Base-by-base conservation (phyloP, 176 grass and related monocot species). In the Cenchrus fungigraminus region DNA sequence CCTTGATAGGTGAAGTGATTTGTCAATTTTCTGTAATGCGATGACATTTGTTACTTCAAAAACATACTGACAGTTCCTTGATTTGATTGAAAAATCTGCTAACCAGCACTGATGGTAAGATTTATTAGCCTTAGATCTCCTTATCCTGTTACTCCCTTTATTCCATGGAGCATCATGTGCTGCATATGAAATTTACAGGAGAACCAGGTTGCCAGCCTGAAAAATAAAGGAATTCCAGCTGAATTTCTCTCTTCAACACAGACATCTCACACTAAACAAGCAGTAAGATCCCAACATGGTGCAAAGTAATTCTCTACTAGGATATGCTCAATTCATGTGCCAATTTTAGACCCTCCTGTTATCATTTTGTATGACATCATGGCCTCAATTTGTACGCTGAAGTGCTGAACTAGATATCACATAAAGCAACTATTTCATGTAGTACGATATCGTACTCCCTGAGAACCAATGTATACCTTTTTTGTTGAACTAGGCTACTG, bases 201-300 rank as follows among this genome's bases (percentile, higher is more conserved):
- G 92, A 95, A 98, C 71, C 96, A 95, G 87, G 96, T 98, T 74
- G 77, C 81, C 44, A 86, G 73, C 42, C 92, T 98, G 85, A 98
- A 92, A 89, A 93, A 71, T 78, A 98, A 91, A 87, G 93, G 91
- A n/a, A 95, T 98, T 84, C 60, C 74, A 68, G 89, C 93, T 86
- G 96, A 98, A 51, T 98, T 98, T 87, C 93, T 98, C 85, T 98
- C 93, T 79, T 98, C 96, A 60, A 98, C 96, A 80, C 96, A 95
- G 73, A 88, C 87, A 80, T 72, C 80, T 19, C 62, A 73, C 9
- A 90, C 54, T 77, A 98, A 87, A 94, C 82, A 95, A 77, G 94
- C 87, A 81, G 93, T 95, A 82, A 73, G 75, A 56, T 73, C 8
- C 19, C 28, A 60, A 84, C 34, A 72, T 19, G 31, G 22, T 65